Evolutionary conservation across 768 basidiomycete genomes (phyloP).

Genomic region (Ramaria rubella): DNA sequence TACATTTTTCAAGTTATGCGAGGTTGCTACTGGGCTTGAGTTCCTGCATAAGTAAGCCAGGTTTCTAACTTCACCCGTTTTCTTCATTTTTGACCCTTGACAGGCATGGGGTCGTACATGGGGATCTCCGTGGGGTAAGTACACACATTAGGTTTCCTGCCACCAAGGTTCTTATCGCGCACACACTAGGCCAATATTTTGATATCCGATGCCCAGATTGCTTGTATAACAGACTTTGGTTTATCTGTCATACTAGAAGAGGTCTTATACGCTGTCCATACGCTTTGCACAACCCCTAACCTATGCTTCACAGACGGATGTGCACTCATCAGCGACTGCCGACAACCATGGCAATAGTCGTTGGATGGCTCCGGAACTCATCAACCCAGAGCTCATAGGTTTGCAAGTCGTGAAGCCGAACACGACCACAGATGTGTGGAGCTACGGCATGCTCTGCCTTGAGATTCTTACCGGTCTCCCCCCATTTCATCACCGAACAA

Average conservation of each 20-base stretch:
- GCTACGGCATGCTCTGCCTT: constrained; percentile 41
- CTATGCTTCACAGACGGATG: background rate
- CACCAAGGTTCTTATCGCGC: background rate
- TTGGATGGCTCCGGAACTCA: constrained; percentile 38
- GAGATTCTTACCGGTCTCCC: constrained; percentile 39
- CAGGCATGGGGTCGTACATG: constrained; percentile 15
- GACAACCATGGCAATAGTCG: constrained; percentile 27
- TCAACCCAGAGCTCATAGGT: constrained; percentile 20
- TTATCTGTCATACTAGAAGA: constrained; percentile 29
- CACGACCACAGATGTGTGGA: constrained; percentile 42
- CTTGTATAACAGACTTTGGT: constrained; percentile 41
- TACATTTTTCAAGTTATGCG: constrained; percentile 18
- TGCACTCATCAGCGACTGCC: constrained; percentile 20
- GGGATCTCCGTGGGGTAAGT: constrained; percentile 20
- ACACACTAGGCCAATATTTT: constrained; percentile 37
- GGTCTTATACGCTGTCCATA: background rate
- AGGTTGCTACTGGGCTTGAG: constrained; percentile 32
- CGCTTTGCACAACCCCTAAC: background rate
- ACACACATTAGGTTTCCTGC: background rate
- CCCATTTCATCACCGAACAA: constrained; percentile 30
- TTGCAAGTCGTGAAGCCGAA: constrained; percentile 17
- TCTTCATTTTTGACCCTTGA: constrained; percentile 7
- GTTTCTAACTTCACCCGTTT: constrained; percentile 3
- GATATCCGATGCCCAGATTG: constrained; percentile 33
- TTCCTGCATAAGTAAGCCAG: constrained; percentile 4